Evolutionary conservation across 208 protist genomes (phyloP), one percentile per base, ranked within the genome.

Genomic region (Leishmania braziliensis): DNA sequence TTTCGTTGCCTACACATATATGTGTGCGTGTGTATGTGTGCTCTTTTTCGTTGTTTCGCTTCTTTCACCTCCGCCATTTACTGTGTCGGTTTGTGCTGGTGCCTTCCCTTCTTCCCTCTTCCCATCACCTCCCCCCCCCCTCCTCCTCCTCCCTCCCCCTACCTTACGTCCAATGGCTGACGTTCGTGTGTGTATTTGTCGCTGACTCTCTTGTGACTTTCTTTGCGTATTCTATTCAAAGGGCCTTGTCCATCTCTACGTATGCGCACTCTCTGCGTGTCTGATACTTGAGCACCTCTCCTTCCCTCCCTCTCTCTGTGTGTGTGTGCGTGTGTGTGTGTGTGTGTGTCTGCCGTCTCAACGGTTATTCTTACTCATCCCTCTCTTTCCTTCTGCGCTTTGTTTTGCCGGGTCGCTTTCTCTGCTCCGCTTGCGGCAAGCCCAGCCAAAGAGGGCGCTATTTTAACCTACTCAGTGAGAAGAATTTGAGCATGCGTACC

Each of bases 1-100:
- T 62, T 36, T 70, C 12, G 5, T n/a, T 26, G 36, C 0, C 36
- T 54, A 46, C 26, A 74, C 10, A 74, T 56, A 46, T 75, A 29
- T 58, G 29, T 75, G 51, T 62, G 26, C 12, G 56, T 77, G 26
- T 74, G 62, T 65, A 18, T 75, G 51, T 72, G 3, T 75, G 74
- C 18, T 23, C 18, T 80, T 39, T 68, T 63, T 80, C 23, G 3
- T 26, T 80, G 20, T 80, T 70, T 78, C 33, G 69, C 81, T 46
- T 58, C 53, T 81, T 62, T 86, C 62, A 48, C 36, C 72, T n/a
- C 33, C 65, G 54, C 50, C 78, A 20, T 58, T 73, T 33, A 51
- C 68, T 74, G 43, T 46, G 3, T 69, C 6, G n/a, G 20, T 72
- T 29, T 80, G 60, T 48, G 18, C 70, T 43, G n/a, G 33, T 65